Percentiles rank a stretch among this genome's conserved stretches.
Evolutionary conservation across 2,329 filamentous ascomycete species (phyloP).

Genomic region (Venturiaceae sp.): DNA sequence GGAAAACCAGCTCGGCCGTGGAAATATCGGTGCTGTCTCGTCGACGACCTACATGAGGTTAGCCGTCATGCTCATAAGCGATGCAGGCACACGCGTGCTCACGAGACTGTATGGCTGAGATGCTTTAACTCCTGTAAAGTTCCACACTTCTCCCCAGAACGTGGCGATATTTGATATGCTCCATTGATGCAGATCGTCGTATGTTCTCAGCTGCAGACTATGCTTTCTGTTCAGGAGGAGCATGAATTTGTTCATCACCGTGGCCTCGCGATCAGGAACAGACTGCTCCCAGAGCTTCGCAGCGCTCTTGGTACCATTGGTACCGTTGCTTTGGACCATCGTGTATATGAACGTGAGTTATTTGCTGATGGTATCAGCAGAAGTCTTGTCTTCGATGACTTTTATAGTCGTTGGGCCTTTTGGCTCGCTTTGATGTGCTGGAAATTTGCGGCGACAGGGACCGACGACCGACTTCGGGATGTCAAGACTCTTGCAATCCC

Average conservation of each 20-base stretch:
- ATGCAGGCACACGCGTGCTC: constrained; percentile 14
- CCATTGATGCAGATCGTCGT: constrained; percentile 75
- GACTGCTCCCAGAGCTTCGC: constrained; percentile 55
- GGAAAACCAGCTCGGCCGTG: constrained; percentile 76
- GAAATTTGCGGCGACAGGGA: too few relatives aligned
- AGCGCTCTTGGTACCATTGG: background rate
- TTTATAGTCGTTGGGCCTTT: too few relatives aligned
- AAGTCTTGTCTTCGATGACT: too few relatives aligned
- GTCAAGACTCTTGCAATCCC: background rate
- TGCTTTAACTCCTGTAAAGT: constrained; percentile 66
- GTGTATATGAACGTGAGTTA: constrained; percentile 18
- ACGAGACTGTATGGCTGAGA: constrained; percentile 55
- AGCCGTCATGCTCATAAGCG: background rate
- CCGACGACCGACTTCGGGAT: background rate
- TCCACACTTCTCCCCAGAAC: constrained; percentile 84
- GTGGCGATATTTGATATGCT: constrained; percentile 63
- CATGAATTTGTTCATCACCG: constrained; percentile 64
- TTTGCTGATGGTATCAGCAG: background rate
- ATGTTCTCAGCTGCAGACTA: constrained; percentile 50
- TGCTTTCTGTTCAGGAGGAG: constrained; percentile 60
- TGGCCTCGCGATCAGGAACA: constrained; percentile 49
- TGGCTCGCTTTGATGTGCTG: background rate
- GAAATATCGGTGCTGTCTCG: constrained; percentile 63
- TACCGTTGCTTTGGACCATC: background rate
- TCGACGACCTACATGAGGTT: constrained; percentile 51